Conservation (phyloP, 1,139 yeast genomes). For the Saccharomyces pastorianus region DNA sequence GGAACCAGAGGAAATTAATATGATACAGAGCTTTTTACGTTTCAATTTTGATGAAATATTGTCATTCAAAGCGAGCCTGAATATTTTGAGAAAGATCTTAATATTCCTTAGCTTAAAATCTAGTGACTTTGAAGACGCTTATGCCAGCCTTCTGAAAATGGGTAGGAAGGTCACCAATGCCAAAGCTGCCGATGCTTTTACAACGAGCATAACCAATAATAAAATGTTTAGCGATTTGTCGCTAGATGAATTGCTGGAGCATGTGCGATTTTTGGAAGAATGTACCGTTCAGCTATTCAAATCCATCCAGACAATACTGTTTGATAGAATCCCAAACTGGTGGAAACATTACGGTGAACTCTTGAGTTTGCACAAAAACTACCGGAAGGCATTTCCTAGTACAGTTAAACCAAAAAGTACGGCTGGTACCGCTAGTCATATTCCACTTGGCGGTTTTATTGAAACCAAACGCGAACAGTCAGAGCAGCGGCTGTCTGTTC, state of each 20-base stretch:
- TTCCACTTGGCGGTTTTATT: constrained; percentile 28
- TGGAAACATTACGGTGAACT: constrained; percentile 37
- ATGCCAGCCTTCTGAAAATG: constrained; percentile 17
- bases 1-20: constrained; percentile 40
- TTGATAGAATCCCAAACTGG: constrained; percentile 42
- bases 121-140: constrained; percentile 35
- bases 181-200: background rate
- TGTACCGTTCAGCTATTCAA: constrained; percentile 35
- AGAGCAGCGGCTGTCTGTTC: constrained; percentile 31
- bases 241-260: constrained; percentile 12
- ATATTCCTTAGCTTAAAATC: constrained; percentile 39
- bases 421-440: constrained; percentile 5
- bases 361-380: constrained; percentile 28
- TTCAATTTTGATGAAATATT: constrained; percentile 45
- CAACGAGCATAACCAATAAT: background rate
- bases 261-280: constrained; percentile 18
- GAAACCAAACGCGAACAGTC: constrained; percentile 36
- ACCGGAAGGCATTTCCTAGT: constrained; percentile 23
- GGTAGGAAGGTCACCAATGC: constrained; percentile 7
- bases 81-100: constrained; percentile 38
- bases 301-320: constrained; percentile 36
- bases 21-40: constrained; percentile 49
- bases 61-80: constrained; percentile 32
- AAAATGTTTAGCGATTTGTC: constrained; percentile 7
- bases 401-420: constrained; percentile 4